Base-by-base conservation (phyloP, 164 flowering plant species). In the Umbilicus rupestris region DNA sequence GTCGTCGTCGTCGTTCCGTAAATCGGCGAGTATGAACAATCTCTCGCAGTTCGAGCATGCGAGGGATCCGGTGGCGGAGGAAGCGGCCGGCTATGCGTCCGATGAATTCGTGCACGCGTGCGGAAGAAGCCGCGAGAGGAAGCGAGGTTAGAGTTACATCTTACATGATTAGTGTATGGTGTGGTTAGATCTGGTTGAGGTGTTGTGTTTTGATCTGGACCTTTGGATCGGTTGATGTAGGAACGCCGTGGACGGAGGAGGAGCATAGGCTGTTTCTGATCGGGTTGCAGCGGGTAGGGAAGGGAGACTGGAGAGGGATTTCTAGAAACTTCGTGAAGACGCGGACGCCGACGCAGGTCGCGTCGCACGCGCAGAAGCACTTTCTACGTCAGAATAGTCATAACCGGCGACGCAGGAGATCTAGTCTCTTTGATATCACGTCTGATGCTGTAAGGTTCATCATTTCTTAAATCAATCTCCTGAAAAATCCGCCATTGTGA, bases 231-330 rank as follows among this genome's bases (percentile, higher is more conserved):
- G 8, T 46, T 30, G 33, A 3, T 35, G 33, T 57, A 89, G 96
- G 98, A 10, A 87, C 86, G 31, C 95, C 98, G 57, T 92, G 98
- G 98, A 92, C 95, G 64, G 98, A 92, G 77, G 96, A 88, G 62
- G 96, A 92, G 72, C 96, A 92, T 70, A 74, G 73, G 75, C 73
- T 87, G 7, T 92, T 92, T 72, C 52, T 92, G 69, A 33, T 84
- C 50, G 98, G 96, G 1, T 74, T 90, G 68, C 84, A 87, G 78
- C 84, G 77, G 64, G 96, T 88, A 2, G 98, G 98, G 63, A 92
- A 90, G 77, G 98, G 98, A 52, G 96, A 92, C 66, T 92, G 98
- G 98, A 84, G 96, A 78, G 93, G 92, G 17, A 92, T 92, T 44
- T 84, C 96, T 2, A 87, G 92, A 60, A 90, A 90, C 79, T 92